phyloP scores from a whole-genome alignment of 2,329 filamentous ascomycete species.

The Penicillium thymicola region DNA sequence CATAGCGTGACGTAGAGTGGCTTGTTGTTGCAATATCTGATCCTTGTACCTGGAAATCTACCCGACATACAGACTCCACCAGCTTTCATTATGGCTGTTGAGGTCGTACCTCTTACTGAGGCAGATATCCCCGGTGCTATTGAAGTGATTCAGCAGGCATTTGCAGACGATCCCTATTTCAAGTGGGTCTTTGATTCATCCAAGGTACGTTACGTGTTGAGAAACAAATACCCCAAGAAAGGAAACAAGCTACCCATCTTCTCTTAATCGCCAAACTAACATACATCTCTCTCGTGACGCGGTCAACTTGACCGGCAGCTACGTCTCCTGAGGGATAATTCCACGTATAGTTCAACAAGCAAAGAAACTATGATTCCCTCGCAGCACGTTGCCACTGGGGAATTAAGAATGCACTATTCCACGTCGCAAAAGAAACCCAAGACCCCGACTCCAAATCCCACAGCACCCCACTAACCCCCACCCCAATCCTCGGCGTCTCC shows the following conservation, averaged over 20 bases:
- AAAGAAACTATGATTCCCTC: conserved; percentile 61
- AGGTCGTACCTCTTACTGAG: conserved; percentile 56
- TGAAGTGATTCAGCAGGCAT: conserved; percentile 63
- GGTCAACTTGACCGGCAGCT: conserved; percentile 14
- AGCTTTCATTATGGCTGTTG: conserved; percentile 47
- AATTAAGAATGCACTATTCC: conserved; percentile 68
- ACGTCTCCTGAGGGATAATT: conserved; percentile 9
- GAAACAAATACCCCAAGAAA: neutral
- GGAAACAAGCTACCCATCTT: too few relatives aligned
- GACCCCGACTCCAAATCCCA: conserved; percentile 4
- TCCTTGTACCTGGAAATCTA: neutral
- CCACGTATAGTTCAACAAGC: conserved; percentile 52
- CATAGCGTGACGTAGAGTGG: neutral
- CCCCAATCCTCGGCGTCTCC: conserved; percentile 64
- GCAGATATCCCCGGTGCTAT: conserved; percentile 62
- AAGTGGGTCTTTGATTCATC: conserved; percentile 62
- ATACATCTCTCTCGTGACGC: conserved; percentile 16
- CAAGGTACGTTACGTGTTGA: conserved; percentile 48
- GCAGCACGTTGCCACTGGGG: conserved; percentile 68
- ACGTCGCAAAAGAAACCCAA: conserved; percentile 61
- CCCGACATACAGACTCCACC: neutral
- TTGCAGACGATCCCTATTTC: conserved; percentile 65
- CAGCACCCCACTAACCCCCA: neutral
- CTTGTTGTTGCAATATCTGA: neutral
- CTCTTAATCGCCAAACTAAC: conserved; percentile 15